Evolutionary conservation across 176 grass and related monocot species (phyloP).

Genomic region (Ensete glaucum): DNA sequence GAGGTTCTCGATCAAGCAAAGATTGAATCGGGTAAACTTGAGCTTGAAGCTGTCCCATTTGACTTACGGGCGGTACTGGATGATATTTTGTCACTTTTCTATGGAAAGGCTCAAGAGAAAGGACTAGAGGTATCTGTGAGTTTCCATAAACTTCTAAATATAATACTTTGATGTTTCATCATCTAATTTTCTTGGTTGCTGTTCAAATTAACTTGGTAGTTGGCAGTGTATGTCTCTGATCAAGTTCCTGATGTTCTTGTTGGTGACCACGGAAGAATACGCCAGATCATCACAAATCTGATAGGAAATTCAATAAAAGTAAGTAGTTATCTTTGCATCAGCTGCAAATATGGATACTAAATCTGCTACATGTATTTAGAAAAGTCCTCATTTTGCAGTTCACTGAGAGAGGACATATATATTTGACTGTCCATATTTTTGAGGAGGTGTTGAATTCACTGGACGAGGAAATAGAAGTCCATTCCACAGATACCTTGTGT

Average conservation of each 20-base stretch:
- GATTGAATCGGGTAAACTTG: conserved; percentile 96
- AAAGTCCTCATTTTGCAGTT: conserved; percentile 50
- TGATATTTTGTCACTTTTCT: conserved; percentile 88
- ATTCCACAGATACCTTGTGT: conserved; percentile 56
- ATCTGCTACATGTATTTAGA: conserved; percentile 16
- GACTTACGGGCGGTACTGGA: conserved; percentile 78
- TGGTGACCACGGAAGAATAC: conserved; percentile 78
- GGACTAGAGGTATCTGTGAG: conserved; percentile 67
- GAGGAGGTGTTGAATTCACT: conserved; percentile 53
- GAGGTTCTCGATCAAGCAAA: conserved; percentile 99
- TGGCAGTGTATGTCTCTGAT: conserved; percentile 86
- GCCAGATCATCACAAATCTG: conserved; percentile 98
- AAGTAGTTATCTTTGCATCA: conserved; percentile 22
- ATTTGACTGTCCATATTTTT: conserved; percentile 77
- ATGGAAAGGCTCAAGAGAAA: conserved; percentile 92
- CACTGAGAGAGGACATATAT: conserved; percentile 91
- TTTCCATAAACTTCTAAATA: not conserved
- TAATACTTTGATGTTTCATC: not conserved
- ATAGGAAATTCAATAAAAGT: conserved; percentile 96
- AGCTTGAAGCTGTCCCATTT: conserved; percentile 77
- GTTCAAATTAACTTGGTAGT: conserved; percentile 29
- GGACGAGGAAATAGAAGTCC: conserved; percentile 44
- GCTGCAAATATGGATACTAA: conserved; percentile 13
- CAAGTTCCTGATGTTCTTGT: conserved; percentile 79
- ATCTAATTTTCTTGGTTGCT: conserved; percentile 17